Conservation (phyloP, 768 basidiomycete species). For the Serendipita indica region DNA sequence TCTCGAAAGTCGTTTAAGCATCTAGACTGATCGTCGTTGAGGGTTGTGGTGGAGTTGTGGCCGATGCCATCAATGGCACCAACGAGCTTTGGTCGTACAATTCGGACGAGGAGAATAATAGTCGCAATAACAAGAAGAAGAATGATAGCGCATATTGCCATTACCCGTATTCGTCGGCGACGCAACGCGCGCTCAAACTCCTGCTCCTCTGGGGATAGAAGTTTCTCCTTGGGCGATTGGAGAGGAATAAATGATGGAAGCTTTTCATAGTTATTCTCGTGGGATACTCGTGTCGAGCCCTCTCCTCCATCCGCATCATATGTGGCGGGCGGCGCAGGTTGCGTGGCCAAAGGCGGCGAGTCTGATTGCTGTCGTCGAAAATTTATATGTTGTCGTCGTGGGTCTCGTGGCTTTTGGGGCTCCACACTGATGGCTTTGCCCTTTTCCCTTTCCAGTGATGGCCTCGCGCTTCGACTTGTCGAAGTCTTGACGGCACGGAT, state of each 20-base stretch:
- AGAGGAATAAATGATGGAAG: not conserved
- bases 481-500: not conserved
- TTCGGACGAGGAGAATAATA: not conserved
- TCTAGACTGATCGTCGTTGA: not conserved
- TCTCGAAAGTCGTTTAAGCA: not conserved
- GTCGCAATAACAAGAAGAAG: not conserved
- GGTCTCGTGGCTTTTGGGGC: not conserved
- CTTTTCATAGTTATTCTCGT: not conserved
- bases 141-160: not conserved
- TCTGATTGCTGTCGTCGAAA: not conserved
- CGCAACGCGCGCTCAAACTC: not conserved
- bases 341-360: not conserved
- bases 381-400: not conserved
- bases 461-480: not conserved
- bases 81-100: not conserved
- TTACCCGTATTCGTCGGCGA: not conserved
- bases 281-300: not conserved
- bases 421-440: not conserved
- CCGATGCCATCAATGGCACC: not conserved
- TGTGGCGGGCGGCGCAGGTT: not conserved
- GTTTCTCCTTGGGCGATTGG: not conserved
- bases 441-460: not conserved
- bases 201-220: not conserved
- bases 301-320: not conserved
- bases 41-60: not conserved